Base-by-base conservation (phyloP, 2,329 filamentous ascomycete genomes). In the Cordyceps tenuipes region DNA sequence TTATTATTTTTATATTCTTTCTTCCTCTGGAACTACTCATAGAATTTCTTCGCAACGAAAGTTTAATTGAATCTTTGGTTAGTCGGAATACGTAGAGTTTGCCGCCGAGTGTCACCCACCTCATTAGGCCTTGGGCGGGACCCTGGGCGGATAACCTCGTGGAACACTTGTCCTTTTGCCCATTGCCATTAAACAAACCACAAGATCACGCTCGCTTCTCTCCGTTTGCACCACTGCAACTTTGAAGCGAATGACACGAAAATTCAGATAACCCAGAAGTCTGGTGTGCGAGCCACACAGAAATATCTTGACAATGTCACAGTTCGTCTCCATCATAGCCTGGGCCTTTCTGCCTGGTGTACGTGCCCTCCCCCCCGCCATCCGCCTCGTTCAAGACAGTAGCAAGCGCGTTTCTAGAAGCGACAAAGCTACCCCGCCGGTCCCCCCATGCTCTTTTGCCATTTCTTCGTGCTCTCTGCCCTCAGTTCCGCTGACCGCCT, bases 321-420 rank as follows among this genome's bases (percentile, higher is more conserved):
- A 75, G 57, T 65, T 82, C 55, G 71, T 84, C 56, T 82, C 81
- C 61, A 72, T 84, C 48, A 60, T 82, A 66, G 81, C 80, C 67
- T 84, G 82, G 82, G 75, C 75, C 62, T 83, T 84, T 66, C 76
- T 84, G 53, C 81, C 82, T 50, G 74, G 76, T 57, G 81, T 82
- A 71, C 53, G 78, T 64, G 13, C 26, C 19, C 48, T 17, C 5
- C 26, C n/a, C n/a, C n/a, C n/a, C n/a, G n/a, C 19, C 17, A 13
- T 17, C 19, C 47, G 10, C 36, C 26, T 29, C 26, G 26, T 29
- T 29, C 26, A 6, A 29, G 26, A 29, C 26, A 29, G 26, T 6
- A 29, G 26, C 26, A 29, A 6, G 26, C 26, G 26, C 26, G 3
- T 29, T 29, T 6, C 26, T 29, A 29, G 26, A 29, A 29, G 26